Evolutionary conservation across 305 asterid species (phyloP), one percentile per base, ranked within the genome.

Genomic region (Solanum hybrid): DNA sequence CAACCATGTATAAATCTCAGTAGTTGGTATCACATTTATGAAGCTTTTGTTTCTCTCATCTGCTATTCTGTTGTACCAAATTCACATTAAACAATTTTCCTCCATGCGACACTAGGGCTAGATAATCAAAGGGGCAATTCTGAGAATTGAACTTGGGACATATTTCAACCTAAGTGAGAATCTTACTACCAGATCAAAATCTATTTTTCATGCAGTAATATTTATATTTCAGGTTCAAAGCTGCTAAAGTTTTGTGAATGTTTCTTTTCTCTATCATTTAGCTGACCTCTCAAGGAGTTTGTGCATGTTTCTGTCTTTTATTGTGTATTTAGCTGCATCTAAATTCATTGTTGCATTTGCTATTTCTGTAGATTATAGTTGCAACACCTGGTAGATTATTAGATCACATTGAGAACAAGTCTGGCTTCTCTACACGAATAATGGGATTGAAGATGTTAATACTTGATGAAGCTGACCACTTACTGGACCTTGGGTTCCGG

Each of bases 361-460:
- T 85, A 40, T 91, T 82, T 91, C 85, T 93, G 93, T 94, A 96
- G 98, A 95, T 97, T 90, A 92, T 97, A 88, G 95, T 97, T 85
- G 99, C 99, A 31, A 97, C 99, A 87, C 99, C 99, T 77, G 98
- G 98, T 92, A 95, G 99, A 93, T 92, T 97, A 91, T 91, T 97
- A 91, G 99, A 97, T 92, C 99, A 97, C 91, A 91, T 97, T 71
- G 99, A 96, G 93, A 96, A 94, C 94, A 97, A 96, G 94, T 95
- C 99, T 91, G 95, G 95, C 89, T 93, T 97, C 89, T 95, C 99
- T 26, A 91, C 92, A 80, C 98, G 98, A 35, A 94, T 97, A 90
- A 97, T 95, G 99, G 94, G 97, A 91, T 93, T 95, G 91, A 93
- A 94, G 89, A 95, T 96, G 99, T 95, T 97, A 90, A 94, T 97